Base-by-base conservation (phyloP, 2,329 filamentous ascomycete genomes). In the Botrytis cinerea region DNA sequence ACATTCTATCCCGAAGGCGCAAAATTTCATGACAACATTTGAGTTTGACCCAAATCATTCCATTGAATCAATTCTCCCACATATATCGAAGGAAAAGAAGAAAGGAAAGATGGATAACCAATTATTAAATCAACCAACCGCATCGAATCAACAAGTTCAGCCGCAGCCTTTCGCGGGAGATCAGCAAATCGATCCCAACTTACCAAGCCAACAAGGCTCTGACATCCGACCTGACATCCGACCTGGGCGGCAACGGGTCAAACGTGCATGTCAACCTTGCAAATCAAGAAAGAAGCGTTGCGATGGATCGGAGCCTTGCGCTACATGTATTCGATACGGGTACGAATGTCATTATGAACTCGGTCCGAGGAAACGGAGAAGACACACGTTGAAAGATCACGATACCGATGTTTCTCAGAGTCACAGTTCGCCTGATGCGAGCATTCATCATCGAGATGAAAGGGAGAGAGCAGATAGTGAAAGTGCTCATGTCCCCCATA, bases 201-300 rank as follows among this genome's bases (percentile, higher is more conserved):
- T 57, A 32, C 38, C 66, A 20, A 43, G 32, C 12, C 66, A 69
- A 43, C 48, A 32, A 57, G 48, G n/a, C 48, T 43, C 66, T 69
- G 70, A 67, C 38, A 67, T 72, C 70, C 70, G 70, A 63, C 61
- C 70, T 66, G 70, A 71, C 3, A 71, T 66, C 70, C 70, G 70
- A 67, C 70, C 70, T 67, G 61, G 38, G 25, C 70, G 70, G 38
- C 70, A 72, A 59, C 60, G 70, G 46, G 70, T 72, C n/a, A 72
- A 72, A 67, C 70, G 70, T n/a, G 70, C 70, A 51, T 72, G 70
- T 54, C 70, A 72, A 59, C 70, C 70, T 51, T 72, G 70, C 35
- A 72, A 72, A 67, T 72, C 70, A 22, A 64, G 70, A 72, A 72
- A 72, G 70, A 72, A 72, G 45, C 70, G 70, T 35, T 72, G 70